These are phyloP conservation scores for Cladosporium sphaerospermum DNA, from an alignment of 2,329 filamentous ascomycete genomes.

Conservation along the genomic window DNA sequence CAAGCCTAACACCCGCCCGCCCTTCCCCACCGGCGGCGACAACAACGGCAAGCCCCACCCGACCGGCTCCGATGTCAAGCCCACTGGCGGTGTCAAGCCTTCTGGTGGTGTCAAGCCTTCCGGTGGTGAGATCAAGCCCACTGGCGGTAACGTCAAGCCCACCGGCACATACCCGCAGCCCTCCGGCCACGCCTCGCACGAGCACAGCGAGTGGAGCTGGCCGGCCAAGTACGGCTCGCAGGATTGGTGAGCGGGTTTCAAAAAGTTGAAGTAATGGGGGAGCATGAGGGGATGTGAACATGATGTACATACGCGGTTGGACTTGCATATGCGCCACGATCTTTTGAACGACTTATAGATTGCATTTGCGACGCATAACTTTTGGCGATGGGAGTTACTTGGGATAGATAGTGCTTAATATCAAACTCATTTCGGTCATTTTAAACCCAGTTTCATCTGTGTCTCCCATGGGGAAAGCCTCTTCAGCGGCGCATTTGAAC, in stretches of 20 bases:
- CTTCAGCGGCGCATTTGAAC: too few relatives aligned
- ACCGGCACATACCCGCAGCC: background rate
- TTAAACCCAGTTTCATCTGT: too few relatives aligned
- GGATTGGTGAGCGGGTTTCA: background rate
- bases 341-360: too few relatives aligned
- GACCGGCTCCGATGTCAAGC: background rate
- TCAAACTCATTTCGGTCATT: too few relatives aligned
- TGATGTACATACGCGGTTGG: too few relatives aligned
- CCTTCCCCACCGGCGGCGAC: background rate
- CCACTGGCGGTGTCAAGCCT: background rate
- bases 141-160: conserved; percentile 4
- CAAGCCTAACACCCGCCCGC: background rate
- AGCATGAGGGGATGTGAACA: too few relatives aligned
- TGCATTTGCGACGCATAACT: too few relatives aligned
- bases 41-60: background rate
- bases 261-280: too few relatives aligned
- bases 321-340: too few relatives aligned
- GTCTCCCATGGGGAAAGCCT: too few relatives aligned
- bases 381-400: too few relatives aligned
- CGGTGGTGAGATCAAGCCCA: conserved; percentile 6
- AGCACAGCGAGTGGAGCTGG: conserved; percentile 7
- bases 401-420: too few relatives aligned
- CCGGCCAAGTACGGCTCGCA: conserved; percentile 6
- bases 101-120: conserved; percentile 3
- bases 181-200: background rate